These are phyloP conservation scores for Chlorella sp. DNA, from an alignment of 139 green algal species.

Conservation along the genomic window DNA sequence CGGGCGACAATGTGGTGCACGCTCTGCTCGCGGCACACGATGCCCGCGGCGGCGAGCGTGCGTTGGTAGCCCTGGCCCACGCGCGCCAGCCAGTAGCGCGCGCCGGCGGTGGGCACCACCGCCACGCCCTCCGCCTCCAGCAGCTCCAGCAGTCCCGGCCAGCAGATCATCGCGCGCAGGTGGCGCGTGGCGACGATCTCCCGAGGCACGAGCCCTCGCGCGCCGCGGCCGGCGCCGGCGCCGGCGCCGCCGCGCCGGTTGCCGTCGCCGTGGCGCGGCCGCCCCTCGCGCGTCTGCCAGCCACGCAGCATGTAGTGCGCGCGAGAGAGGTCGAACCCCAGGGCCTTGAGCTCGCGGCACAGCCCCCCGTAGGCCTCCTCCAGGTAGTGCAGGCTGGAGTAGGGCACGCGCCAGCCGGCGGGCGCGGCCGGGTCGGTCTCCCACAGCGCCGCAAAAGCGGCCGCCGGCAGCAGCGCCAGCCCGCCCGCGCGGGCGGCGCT, in stretches of 20 bases:
- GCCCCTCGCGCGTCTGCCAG: conserved; percentile 25
- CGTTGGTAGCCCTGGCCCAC: conserved; percentile 12
- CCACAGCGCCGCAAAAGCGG: conserved; percentile 13
- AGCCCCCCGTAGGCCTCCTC: conserved; percentile 20
- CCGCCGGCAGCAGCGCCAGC: neutral
- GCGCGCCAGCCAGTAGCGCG: conserved; percentile 24
- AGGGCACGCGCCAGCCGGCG: conserved; percentile 12
- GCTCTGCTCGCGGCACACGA: conserved; percentile 7
- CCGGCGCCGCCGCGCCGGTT: neutral
- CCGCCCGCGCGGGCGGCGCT: neutral
- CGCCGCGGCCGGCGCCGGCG: neutral
- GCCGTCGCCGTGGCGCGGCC: neutral
- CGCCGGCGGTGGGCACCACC: conserved; percentile 8
- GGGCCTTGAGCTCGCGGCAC: conserved; percentile 19
- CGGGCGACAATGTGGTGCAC: conserved; percentile 30
- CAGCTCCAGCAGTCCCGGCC: conserved; percentile 27
- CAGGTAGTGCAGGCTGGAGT: neutral
- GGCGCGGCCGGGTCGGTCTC: neutral
- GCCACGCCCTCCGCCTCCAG: conserved; percentile 18
- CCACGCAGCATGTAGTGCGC: conserved; percentile 27
- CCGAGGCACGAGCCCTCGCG: neutral
- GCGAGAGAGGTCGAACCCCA: neutral
- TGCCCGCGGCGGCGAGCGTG: conserved; percentile 4
- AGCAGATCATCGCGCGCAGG: conserved; percentile 22
- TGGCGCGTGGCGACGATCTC: conserved; percentile 8